Evolutionary conservation across 2,329 filamentous ascomycete species (phyloP).

Genomic region (Purpureocillium lavendulum): DNA sequence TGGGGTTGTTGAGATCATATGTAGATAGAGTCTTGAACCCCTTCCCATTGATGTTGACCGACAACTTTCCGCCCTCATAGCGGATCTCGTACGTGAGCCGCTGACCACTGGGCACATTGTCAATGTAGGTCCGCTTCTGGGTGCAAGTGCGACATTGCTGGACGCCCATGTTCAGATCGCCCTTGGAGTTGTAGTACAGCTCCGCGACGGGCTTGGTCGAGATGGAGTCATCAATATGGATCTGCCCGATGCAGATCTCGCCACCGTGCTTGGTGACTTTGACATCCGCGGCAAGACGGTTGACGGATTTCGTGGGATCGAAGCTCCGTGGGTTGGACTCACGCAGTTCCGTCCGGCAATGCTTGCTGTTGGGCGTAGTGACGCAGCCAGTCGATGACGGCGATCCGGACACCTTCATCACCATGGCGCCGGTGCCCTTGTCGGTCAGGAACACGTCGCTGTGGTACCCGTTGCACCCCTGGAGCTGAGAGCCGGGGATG

Average conservation of each 20-base stretch:
- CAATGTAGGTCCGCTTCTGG: constrained; percentile 21
- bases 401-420: constrained; percentile 30
- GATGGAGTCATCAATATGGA: constrained; percentile 26
- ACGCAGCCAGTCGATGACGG: constrained; percentile 22
- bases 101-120: constrained; percentile 20
- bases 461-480: constrained; percentile 26
- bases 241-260: constrained; percentile 25
- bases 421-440: constrained; percentile 20
- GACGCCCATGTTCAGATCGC: constrained; percentile 28
- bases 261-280: not conserved
- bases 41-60: constrained; percentile 20
- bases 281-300: constrained; percentile 19
- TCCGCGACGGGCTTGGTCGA: constrained; percentile 30
- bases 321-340: constrained; percentile 23
- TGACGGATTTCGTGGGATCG: constrained; percentile 22
- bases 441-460: constrained; percentile 27
- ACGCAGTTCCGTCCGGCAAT: constrained; percentile 33
- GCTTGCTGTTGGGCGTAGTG: constrained; percentile 29
- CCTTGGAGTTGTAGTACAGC: constrained; percentile 26
- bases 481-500: constrained; percentile 18
- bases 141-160: constrained; percentile 20
- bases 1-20: constrained; percentile 17
- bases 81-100: constrained; percentile 27
- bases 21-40: constrained; percentile 15
- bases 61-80: constrained; percentile 24